Conservation (phyloP, 768 basidiomycete species). For the Cyclocybe cylindracea region DNA sequence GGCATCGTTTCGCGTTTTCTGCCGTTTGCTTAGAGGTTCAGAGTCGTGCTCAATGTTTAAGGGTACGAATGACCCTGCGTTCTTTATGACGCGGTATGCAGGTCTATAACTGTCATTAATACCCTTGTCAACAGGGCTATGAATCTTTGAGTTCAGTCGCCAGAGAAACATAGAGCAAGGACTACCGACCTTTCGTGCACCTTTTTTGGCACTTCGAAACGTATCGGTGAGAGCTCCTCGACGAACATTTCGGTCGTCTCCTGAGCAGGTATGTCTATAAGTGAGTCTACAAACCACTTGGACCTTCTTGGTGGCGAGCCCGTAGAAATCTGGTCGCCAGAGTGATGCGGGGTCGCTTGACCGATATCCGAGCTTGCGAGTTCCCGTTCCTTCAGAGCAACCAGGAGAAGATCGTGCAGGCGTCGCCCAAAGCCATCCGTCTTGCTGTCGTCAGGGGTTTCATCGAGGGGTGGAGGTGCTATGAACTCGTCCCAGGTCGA, state of each 20-base stretch:
- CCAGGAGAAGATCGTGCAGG: constrained; percentile 16
- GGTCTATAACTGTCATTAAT: neutral
- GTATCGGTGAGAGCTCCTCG: constrained; percentile 8
- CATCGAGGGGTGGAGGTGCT: neutral
- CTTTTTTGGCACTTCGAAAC: neutral
- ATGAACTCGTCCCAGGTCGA: neutral
- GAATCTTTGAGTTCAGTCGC: too few species aligned
- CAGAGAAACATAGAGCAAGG: neutral
- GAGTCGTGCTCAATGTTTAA: neutral
- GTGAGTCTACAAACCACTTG: neutral
- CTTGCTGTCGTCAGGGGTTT: neutral
- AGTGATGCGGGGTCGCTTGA: too few species aligned
- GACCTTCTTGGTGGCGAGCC: too few species aligned
- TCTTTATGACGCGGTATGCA: constrained; percentile 18
- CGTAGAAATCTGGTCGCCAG: too few species aligned
- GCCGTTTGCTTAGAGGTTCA: constrained; percentile 9
- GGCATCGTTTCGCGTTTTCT: constrained; percentile 4
- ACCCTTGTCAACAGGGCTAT: too few species aligned
- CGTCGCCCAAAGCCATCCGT: constrained; percentile 11
- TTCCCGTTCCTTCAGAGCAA: constrained; percentile 12
- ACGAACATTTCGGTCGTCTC: neutral
- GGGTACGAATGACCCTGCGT: constrained; percentile 9
- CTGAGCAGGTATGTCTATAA: neutral
- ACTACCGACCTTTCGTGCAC: neutral
- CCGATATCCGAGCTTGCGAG: neutral